Base-by-base conservation (phyloP, 2,329 filamentous ascomycete genomes). In the Sporothrix protearum region DNA sequence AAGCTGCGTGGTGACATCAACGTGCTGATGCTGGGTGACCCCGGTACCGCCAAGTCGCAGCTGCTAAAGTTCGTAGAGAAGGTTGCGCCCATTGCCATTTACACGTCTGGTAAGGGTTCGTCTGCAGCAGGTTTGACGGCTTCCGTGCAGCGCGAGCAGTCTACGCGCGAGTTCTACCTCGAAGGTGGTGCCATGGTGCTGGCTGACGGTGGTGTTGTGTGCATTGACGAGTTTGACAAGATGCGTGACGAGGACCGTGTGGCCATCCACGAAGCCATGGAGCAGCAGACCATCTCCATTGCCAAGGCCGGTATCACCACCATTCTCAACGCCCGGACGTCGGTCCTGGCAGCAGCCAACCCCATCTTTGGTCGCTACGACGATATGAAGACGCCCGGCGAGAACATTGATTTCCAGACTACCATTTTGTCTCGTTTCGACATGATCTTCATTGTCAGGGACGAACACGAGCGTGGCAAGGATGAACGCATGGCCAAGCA, bases 201-300 rank as follows among this genome's bases (percentile, higher is more conserved):
- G 22, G 96, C 96, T 3, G 96, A 99, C 76, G 94, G 94, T 2
- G 96, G 96, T 77, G 95, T 98, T 0, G 96, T 98, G 10, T 98
- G 96, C 81, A 99, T 99, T 76, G 96, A 99, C 79, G 96, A 99
- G 82, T 99, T 99, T 79, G 96, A 99, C 84, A 99, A 99, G 85
- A 99, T 99, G 96, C 88, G 96, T 74, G 96, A 99, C 79, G 96
- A 99, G 80, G 96, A 99, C 77, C 88, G 96, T 76, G 96, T 98
- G 7, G 96, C 96, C 1, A 99, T 99, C 76, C 96, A 99, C 85
- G 96, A 99, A 87, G 96, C 96, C 72, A 99, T 99, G 96, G 96
- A 99, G 80, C 96, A 99, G 83, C 96, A 99, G 81, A 99, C 96
- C 0, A 99, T 99, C 73, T 98, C 96, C 12, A 98, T 99, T 77